These are phyloP conservation scores for Verticillium tricorpus DNA, from an alignment of 2,329 filamentous ascomycete genomes.

Conservation along the genomic window DNA sequence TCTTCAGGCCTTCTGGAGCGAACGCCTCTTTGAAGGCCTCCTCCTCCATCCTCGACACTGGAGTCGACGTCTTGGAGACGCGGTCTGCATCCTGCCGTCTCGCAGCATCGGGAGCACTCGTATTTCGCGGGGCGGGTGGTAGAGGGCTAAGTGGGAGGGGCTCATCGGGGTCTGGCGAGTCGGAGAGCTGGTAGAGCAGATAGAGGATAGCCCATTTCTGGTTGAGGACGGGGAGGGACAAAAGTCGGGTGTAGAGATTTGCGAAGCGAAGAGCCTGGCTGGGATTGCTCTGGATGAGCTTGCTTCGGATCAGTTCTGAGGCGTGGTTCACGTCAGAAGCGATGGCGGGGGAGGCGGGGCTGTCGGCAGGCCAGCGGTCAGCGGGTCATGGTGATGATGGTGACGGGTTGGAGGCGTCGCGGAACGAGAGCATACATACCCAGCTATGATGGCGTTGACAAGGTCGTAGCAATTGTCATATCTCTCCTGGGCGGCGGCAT, in stretches of 20 bases:
- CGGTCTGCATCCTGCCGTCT: constrained; percentile 32
- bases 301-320: constrained; percentile 85
- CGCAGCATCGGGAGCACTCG: constrained; percentile 20
- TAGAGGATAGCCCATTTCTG: constrained; percentile 98
- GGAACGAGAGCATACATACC: constrained; percentile 27
- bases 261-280: constrained; percentile 80
- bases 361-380: constrained; percentile 15
- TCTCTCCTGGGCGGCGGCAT: constrained; percentile 63
- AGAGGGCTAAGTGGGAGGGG: constrained; percentile 41
- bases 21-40: constrained; percentile 49
- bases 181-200: constrained; percentile 78
- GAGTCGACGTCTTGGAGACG: constrained; percentile 27
- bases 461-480: constrained; percentile 58
- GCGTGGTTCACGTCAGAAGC: constrained; percentile 82
- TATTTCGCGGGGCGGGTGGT: constrained; percentile 25
- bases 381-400: background rate
- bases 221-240: constrained; percentile 86
- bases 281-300: constrained; percentile 72
- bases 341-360: constrained; percentile 48
- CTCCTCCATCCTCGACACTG: constrained; percentile 37
- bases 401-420: background rate
- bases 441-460: constrained; percentile 46
- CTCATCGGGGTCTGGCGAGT: constrained; percentile 55
- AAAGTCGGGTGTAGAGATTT: constrained; percentile 82
- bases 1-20: constrained; percentile 46